Percentiles rank a stretch among this genome's conserved stretches.
Evolutionary conservation across 306 rosid species (phyloP).

Genomic region (Cucumis sativus): DNA sequence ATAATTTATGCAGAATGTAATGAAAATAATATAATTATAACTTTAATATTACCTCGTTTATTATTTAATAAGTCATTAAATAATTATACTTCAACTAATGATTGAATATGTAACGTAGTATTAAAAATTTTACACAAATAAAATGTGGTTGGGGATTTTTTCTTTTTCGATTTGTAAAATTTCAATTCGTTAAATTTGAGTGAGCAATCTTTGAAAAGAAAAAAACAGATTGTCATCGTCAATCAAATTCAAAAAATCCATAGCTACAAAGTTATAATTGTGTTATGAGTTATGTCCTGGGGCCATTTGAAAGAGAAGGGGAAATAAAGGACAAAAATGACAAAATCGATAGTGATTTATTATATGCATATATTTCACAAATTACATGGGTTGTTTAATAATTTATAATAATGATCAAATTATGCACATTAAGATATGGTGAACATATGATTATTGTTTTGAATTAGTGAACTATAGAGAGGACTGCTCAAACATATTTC

Average conservation of each 20-base stretch:
- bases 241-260: neutral
- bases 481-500: too few species aligned
- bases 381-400: neutral
- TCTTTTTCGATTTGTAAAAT: neutral
- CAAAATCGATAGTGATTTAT: neutral
- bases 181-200: neutral
- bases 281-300: neutral
- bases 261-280: neutral
- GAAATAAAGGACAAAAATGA: neutral
- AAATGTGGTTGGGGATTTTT: neutral
- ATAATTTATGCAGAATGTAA: neutral
- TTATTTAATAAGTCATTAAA: too few species aligned
- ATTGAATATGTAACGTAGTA: too few species aligned
- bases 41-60: too few species aligned
- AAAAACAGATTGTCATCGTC: neutral
- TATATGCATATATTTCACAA: neutral
- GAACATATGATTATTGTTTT: neutral
- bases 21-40: too few species aligned
- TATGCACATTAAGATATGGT: neutral
- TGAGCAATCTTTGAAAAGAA: neutral
- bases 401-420: neutral
- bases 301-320: neutral
- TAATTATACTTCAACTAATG: too few species aligned
- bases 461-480: too few species aligned
- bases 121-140: neutral